Percentiles rank a stretch among this genome's conserved stretches.
Conservation (phyloP, 345 rosid genomes). For the Excoecaria cochinchinensis region DNA sequence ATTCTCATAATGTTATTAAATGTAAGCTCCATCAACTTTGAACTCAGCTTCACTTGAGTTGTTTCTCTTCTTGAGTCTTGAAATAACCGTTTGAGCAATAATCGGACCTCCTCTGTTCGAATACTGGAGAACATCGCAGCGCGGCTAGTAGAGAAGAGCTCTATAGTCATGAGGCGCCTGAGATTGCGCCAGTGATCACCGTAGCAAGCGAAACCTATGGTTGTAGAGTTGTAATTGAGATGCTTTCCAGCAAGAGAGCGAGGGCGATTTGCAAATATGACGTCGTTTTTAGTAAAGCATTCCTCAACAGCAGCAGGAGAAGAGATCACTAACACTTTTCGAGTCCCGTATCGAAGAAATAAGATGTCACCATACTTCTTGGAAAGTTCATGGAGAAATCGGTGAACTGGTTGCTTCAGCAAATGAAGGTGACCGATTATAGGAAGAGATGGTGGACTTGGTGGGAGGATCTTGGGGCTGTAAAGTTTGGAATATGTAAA, state of each 20-base stretch:
- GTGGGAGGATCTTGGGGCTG: background rate
- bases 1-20: slow-evolving; percentile 12
- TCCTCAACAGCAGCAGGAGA: background rate
- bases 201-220: background rate
- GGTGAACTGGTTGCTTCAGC: background rate
- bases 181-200: slow-evolving; percentile 19
- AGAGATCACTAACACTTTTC: background rate
- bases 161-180: slow-evolving; percentile 1
- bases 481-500: background rate
- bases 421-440: slow-evolving; percentile 6
- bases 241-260: background rate
- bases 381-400: background rate
- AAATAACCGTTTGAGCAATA: background rate
- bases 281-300: background rate
- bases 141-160: slow-evolving; percentile 1
- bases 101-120: background rate
- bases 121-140: background rate
- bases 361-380: background rate
- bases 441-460: background rate
- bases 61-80: background rate
- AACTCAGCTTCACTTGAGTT: background rate
- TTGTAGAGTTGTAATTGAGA: background rate
- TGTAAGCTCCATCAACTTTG: background rate
- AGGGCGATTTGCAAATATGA: background rate
- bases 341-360: background rate